Evolutionary conservation across 2,329 filamentous ascomycete genomes (phyloP).

Genomic region (Herpotrichia juniperi): DNA sequence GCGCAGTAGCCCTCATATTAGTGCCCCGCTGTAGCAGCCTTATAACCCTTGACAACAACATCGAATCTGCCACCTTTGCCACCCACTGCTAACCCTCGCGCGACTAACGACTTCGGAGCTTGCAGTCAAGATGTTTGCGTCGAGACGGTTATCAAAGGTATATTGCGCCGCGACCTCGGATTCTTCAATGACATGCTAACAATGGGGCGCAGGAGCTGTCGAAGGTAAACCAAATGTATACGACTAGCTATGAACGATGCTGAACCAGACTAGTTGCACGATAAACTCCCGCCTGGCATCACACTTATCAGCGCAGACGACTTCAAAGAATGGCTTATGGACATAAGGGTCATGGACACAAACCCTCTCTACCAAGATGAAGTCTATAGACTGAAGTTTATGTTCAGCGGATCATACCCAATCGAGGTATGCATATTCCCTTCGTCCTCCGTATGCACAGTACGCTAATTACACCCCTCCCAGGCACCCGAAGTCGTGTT

Average conservation of each 20-base stretch:
- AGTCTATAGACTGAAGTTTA: conserved; percentile 84
- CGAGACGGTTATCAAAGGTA: conserved; percentile 57
- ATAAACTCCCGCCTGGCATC: conserved; percentile 70
- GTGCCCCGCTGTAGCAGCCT: background rate
- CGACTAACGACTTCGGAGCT: background rate
- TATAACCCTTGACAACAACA: background rate
- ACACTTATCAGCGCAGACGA: conserved; percentile 80
- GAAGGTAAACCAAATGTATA: conserved; percentile 52
- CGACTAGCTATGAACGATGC: background rate
- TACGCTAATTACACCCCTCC: background rate
- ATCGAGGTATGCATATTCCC: conserved; percentile 63
- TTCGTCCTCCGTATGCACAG: background rate
- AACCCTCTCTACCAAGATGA: conserved; percentile 88
- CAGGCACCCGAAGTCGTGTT: conserved; percentile 96
- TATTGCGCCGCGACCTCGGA: conserved; percentile 3
- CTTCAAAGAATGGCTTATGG: conserved; percentile 88
- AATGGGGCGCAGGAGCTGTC: conserved; percentile 54
- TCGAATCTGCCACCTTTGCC: background rate
- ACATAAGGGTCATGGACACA: conserved; percentile 85
- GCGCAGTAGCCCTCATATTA: background rate
- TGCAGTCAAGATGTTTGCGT: conserved; percentile 53
- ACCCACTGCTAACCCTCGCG: background rate
- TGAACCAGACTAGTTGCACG: conserved; percentile 56
- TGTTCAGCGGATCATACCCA: conserved; percentile 82
- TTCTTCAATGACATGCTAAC: conserved; percentile 23